Evolutionary conservation across 2,329 filamentous ascomycete species (phyloP), one percentile per base, ranked within the genome.

Genomic region (Zymoseptoria crescenta): DNA sequence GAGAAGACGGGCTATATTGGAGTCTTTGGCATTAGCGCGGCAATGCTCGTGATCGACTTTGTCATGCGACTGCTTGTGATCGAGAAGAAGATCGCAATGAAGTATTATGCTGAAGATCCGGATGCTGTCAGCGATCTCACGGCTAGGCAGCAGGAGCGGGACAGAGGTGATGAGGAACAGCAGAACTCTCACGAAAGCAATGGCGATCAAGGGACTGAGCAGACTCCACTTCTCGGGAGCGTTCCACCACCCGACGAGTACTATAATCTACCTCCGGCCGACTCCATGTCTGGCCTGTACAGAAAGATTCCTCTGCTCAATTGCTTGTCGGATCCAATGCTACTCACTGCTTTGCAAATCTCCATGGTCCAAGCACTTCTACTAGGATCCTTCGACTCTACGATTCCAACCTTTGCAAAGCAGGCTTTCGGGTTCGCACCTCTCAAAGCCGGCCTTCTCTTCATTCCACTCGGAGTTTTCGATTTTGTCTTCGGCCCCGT

Each of bases 1-100:
- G 75, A 81, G 28, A 81, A 81, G 64, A 77, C 79, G 0, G 85
- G 84, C 2, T 82, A 83, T 65, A 68, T 71, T 10, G 83, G 82
- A 0, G 83, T 87, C 0, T 86, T 86, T 67, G 79, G 77, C 0
- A 72, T 86, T 24, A 80, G 78, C 0, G 76, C 83, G 53, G 79
- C 74, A 0, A 69, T 87, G 8, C 68, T 87, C 1, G 77, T 67
- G 0, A 60, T 87, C 16, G 85, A 87, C 68, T 81, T 87, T 59
- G 57, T 82, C 21, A 80, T 87, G 77, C 79, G 85, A 10, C 65
- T 84, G 0, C 68, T 83, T 4, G 76, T 87, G 56, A 77, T 87
- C n/a, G 85, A 87, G 70, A 85, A 84, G 71, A 84, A 82, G 67
- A 76, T 78, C 1, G 83, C 83, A 0, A 70, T 69, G 8, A 75